Evolutionary conservation across 208 protist genomes (phyloP), one percentile per base, ranked within the genome.

Genomic region (Acanthamoeba culbertsoni): DNA sequence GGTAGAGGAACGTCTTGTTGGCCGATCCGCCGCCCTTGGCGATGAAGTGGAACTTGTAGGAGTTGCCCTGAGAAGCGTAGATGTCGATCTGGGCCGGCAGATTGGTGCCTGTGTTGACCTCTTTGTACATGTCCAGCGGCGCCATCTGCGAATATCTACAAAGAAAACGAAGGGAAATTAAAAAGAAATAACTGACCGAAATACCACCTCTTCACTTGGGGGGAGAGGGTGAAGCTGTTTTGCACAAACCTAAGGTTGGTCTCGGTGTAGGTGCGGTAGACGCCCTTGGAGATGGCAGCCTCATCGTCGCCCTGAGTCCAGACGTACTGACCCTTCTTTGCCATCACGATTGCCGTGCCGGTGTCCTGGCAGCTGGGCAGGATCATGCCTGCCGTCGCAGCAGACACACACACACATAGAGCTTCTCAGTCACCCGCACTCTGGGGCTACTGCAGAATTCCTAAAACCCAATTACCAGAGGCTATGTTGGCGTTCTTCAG

Each of bases 401-500:
- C 1, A 26, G n/a, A n/a, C n/a, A n/a, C n/a, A n/a, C n/a, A n/a
- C n/a, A n/a, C n/a, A n/a, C n/a, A n/a, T n/a, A n/a, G n/a, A n/a
- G n/a, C n/a, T n/a, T n/a, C n/a, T n/a, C n/a, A n/a, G n/a, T 23
- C 51, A 59, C 23, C 51, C 14, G 51, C 51, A 59, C 51, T 59
- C 51, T 93, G 97, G 1, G 97, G n/a, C n/a, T n/a, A n/a, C n/a
- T n/a, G n/a, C n/a, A n/a, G n/a, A n/a, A n/a, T n/a, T n/a, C n/a
- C n/a, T n/a, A n/a, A n/a, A n/a, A n/a, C n/a, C n/a, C n/a, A n/a
- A n/a, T n/a, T 95, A 33, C 51, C 51, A n/a, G 63, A 75, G 31
- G 98, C 97, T 94, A 99, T 99, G 95, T 98, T 98, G 16, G 98
- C 98, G 95, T 99, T 99, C 95, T 99, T 99, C 35, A 99, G 97